Percentiles rank a stretch among this genome's conserved stretches.
Evolutionary conservation across 2,329 filamentous ascomycete species (phyloP).

Genomic region (Aureobasidium mangrovei): DNA sequence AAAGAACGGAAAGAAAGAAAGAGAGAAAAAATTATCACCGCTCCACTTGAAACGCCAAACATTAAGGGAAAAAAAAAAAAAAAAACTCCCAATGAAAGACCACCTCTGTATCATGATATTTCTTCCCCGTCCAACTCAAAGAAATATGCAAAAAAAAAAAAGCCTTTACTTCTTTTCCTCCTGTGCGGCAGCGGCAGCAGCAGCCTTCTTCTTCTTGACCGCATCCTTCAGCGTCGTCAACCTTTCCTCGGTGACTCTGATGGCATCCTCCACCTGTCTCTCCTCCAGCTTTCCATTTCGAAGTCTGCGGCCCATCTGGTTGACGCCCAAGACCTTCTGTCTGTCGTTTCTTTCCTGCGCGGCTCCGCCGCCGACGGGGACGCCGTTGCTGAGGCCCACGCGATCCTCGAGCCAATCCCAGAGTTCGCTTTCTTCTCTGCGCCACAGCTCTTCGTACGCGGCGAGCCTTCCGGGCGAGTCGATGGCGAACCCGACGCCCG

Average conservation of each 20-base stretch:
- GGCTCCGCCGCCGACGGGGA: slow-evolving; percentile 16
- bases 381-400: slow-evolving; percentile 57
- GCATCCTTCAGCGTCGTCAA: slow-evolving; percentile 67
- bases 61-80: too few relatives aligned
- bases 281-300: slow-evolving; percentile 44
- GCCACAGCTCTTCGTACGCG: slow-evolving; percentile 91
- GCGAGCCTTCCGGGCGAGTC: slow-evolving; percentile 57
- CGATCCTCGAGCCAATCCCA: slow-evolving; percentile 93
- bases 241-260: slow-evolving; percentile 78
- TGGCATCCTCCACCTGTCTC: slow-evolving; percentile 66
- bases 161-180: background rate
- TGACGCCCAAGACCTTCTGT: slow-evolving; percentile 22
- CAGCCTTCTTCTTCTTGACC: slow-evolving; percentile 49
- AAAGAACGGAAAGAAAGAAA: too few relatives aligned
- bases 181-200: background rate
- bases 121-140: too few relatives aligned
- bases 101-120: too few relatives aligned
- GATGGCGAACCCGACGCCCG: slow-evolving; percentile 30
- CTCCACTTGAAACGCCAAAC: background rate
- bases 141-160: too few relatives aligned
- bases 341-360: slow-evolving; percentile 19
- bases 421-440: slow-evolving; percentile 73
- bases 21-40: background rate
- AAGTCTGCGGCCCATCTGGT: slow-evolving; percentile 21
- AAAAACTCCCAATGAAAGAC: too few relatives aligned